These are phyloP conservation scores for Sequoiadendron giganteum DNA, from an alignment of 75 land plant species.

Conservation along the genomic window DNA sequence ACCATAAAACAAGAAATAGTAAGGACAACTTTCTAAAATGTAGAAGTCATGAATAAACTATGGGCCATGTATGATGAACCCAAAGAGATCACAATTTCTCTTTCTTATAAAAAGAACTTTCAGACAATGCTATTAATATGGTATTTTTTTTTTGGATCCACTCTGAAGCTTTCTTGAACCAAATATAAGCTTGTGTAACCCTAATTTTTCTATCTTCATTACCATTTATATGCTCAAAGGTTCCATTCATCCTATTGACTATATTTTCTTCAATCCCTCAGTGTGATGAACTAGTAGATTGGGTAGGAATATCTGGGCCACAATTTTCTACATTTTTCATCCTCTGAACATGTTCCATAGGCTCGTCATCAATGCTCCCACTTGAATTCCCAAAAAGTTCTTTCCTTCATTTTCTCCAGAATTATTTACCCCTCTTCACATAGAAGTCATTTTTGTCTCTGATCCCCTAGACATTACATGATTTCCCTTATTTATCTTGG, in stretches of 20 bases:
- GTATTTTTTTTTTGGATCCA: conserved; percentile 39
- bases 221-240: background rate
- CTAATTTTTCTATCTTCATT: background rate
- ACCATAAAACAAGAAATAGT: conserved; percentile 49
- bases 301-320: background rate
- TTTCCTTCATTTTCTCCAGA: background rate
- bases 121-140: conserved; percentile 5
- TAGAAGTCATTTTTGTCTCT: background rate
- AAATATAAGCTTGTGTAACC: background rate
- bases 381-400: background rate
- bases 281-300: background rate
- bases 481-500: background rate
- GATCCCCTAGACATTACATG: background rate
- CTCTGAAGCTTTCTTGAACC: conserved; percentile 16
- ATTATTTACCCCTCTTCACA: background rate
- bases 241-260: background rate
- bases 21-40: conserved; percentile 39
- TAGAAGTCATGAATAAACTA: conserved; percentile 33
- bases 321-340: background rate
- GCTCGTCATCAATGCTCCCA: background rate
- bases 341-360: background rate
- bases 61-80: conserved; percentile 26
- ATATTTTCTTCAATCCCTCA: background rate
- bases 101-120: background rate
- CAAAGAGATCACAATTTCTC: conserved; percentile 17